phyloP scores from a whole-genome alignment of 305 asterid species.

The Fraxinus platypoda region DNA sequence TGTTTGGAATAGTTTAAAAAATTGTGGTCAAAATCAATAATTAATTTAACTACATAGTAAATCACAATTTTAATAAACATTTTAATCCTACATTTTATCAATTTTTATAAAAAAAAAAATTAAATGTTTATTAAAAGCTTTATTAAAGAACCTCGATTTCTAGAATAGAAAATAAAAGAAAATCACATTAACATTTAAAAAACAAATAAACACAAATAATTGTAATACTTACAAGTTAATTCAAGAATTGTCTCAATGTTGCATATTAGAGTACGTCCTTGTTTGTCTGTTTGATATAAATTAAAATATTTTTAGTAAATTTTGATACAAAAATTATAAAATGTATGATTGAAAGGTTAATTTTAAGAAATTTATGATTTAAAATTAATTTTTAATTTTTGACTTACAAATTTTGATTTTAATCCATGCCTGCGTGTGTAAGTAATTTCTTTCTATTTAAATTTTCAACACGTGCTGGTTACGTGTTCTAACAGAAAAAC shows the following conservation, averaged over 20 bases:
- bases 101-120: too few relatives aligned
- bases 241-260: neutral
- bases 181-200: neutral
- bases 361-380: too few relatives aligned
- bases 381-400: too few relatives aligned
- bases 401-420: too few relatives aligned
- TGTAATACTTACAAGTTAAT: neutral
- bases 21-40: neutral
- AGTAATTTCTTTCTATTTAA: neutral
- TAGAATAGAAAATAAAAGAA: neutral
- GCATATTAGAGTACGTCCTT: neutral
- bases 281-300: neutral
- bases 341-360: neutral
- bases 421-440: neutral
- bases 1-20: neutral
- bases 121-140: neutral
- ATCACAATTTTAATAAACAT: neutral
- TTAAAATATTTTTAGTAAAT: neutral
- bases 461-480: neutral
- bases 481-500: neutral
- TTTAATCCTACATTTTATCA: too few relatives aligned
- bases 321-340: too few relatives aligned
- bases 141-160: neutral
- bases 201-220: neutral
- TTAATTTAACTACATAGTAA: neutral